Evolutionary conservation across 208 protist species (phyloP).

Genomic region (Crithidia fasciculata): DNA sequence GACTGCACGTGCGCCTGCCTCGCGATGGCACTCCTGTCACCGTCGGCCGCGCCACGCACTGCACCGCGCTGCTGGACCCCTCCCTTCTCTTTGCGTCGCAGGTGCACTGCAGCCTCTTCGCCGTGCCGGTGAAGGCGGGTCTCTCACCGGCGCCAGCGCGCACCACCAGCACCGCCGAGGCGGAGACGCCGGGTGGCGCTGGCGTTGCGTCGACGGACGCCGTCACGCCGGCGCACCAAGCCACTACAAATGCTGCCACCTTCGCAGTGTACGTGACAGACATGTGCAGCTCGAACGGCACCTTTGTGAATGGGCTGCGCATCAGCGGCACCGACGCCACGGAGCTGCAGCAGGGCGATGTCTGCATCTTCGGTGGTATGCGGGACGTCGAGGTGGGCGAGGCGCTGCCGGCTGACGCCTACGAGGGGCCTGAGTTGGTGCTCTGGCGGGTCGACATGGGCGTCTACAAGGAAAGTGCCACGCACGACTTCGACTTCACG

Average conservation of each 20-base stretch:
- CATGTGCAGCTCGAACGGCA: slow-evolving; percentile 88
- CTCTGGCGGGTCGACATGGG: slow-evolving; percentile 65
- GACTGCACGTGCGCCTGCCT: slow-evolving; percentile 46
- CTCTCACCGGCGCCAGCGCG: not conserved
- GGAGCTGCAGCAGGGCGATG: slow-evolving; percentile 64
- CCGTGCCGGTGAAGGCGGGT: slow-evolving; percentile 19
- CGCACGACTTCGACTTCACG: slow-evolving; percentile 47
- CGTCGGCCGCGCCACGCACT: slow-evolving; percentile 67
- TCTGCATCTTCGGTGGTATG: slow-evolving; percentile 86
- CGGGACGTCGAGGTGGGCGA: slow-evolving; percentile 69
- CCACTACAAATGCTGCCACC: not conserved
- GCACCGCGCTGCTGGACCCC: slow-evolving; percentile 67
- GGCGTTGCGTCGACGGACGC: not conserved
- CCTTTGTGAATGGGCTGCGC: slow-evolving; percentile 83
- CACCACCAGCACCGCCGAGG: not conserved
- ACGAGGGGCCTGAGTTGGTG: slow-evolving; percentile 71
- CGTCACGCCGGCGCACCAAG: slow-evolving; percentile 1
- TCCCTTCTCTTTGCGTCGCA: slow-evolving; percentile 83
- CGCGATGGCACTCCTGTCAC: slow-evolving; percentile 55
- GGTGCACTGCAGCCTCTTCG: slow-evolving; percentile 72
- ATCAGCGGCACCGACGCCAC: slow-evolving; percentile 48
- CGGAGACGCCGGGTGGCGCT: not conserved
- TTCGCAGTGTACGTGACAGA: slow-evolving; percentile 65
- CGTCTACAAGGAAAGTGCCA: not conserved
- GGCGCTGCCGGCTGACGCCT: slow-evolving; percentile 53